Conservation (phyloP, 2,329 filamentous ascomycete species). For the Penicillium digitatum region DNA sequence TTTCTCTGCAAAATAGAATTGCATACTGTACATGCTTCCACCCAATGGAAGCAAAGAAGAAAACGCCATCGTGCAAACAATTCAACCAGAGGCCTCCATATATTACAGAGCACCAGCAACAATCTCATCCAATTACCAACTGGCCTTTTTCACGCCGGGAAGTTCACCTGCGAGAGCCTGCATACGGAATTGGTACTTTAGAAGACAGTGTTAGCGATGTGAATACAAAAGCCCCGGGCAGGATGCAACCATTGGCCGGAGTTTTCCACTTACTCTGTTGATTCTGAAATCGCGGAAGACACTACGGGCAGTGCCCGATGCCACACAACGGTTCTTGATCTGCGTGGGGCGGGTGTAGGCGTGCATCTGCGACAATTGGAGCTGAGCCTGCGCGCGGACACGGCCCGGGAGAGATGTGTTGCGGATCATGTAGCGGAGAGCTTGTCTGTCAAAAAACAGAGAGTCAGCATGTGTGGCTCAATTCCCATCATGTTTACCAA, state of each 20-base stretch:
- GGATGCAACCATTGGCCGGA: neutral
- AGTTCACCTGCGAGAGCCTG: slow-evolving; percentile 80
- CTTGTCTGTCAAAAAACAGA: slow-evolving; percentile 62
- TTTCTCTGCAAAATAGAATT: slow-evolving; percentile 9
- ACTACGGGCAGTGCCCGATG: slow-evolving; percentile 85
- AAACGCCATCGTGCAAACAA: slow-evolving; percentile 29
- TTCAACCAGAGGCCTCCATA: slow-evolving; percentile 20
- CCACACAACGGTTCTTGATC: slow-evolving; percentile 88
- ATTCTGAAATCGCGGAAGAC: slow-evolving; percentile 91
- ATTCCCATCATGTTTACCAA: neutral
- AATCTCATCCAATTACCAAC: slow-evolving; percentile 63
- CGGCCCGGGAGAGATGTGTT: slow-evolving; percentile 82
- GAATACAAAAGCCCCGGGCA: neutral
- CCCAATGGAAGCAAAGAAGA: slow-evolving; percentile 17
- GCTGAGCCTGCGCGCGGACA: slow-evolving; percentile 83
- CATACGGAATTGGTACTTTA: slow-evolving; percentile 85
- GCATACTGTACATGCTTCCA: slow-evolving; percentile 26
- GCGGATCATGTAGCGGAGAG: slow-evolving; percentile 84
- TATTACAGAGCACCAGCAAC: neutral
- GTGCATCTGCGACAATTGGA: slow-evolving; percentile 93
- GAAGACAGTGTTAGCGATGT: slow-evolving; percentile 17
- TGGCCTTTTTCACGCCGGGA: slow-evolving; percentile 92
- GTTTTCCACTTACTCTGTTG: slow-evolving; percentile 66
- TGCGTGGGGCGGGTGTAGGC: slow-evolving; percentile 90
- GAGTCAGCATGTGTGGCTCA: neutral